phyloP scores from a whole-genome alignment of 257 asterid genomes.

The Jasminum sambac region DNA sequence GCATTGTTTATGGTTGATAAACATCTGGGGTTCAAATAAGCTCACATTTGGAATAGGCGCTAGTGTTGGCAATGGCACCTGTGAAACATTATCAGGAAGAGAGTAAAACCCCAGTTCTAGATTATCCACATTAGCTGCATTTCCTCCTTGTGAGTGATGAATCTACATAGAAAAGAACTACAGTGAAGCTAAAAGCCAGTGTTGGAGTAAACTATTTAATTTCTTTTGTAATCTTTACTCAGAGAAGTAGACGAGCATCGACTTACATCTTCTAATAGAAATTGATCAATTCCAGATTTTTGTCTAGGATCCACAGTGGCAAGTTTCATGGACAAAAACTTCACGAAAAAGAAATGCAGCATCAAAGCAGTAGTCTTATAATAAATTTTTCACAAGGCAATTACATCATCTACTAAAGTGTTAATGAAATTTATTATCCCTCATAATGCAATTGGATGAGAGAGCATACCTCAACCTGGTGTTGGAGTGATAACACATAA shows the following conservation, averaged over 20 bases:
- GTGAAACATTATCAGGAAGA: neutral
- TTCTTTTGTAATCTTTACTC: neutral
- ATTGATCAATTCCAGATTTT: conserved; percentile 38
- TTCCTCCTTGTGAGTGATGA: conserved; percentile 40
- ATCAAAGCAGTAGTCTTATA: neutral
- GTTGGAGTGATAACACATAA: conserved; percentile 55
- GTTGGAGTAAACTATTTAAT: neutral
- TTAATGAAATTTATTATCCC: neutral
- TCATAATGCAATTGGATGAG: neutral
- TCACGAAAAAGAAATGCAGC: conserved; percentile 22
- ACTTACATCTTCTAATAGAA: conserved; percentile 49
- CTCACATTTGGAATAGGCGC: neutral
- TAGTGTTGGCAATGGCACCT: neutral
- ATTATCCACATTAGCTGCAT: conserved; percentile 33
- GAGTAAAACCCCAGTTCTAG: neutral
- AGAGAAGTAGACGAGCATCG: neutral
- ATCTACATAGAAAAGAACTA: conserved; percentile 28
- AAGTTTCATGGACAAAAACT: conserved; percentile 63
- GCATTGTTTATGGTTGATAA: neutral
- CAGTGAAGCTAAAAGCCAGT: neutral
- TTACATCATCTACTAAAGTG: neutral
- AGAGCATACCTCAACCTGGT: conserved; percentile 52
- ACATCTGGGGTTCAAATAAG: neutral
- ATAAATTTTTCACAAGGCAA: too few species aligned
- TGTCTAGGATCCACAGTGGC: conserved; percentile 46